phyloP scores from a whole-genome alignment of 2,329 filamentous ascomycete genomes.

The Claviceps citrina region DNA sequence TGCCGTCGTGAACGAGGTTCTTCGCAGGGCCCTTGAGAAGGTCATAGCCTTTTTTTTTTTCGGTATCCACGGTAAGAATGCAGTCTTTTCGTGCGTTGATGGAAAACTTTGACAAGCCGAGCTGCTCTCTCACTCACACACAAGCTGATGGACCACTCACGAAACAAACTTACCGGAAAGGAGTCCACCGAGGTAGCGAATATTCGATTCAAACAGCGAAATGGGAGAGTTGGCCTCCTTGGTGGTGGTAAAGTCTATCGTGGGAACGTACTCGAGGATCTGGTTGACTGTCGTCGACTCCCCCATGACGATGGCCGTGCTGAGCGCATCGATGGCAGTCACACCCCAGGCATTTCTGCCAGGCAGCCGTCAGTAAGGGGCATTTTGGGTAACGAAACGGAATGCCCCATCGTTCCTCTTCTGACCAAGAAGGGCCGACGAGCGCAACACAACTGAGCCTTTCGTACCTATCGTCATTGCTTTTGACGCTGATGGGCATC shows the following conservation, averaged over 20 bases:
- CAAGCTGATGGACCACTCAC: too few species aligned
- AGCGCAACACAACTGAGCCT: too few species aligned
- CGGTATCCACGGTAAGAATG: too few species aligned
- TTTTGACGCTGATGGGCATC: slow-evolving; percentile 47
- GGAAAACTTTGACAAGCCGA: too few species aligned
- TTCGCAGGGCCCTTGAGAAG: slow-evolving; percentile 53
- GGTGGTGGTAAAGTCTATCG: slow-evolving; percentile 54
- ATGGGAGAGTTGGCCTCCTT: slow-evolving; percentile 30
- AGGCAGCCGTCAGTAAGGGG: neutral
- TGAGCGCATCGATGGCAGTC: slow-evolving; percentile 65
- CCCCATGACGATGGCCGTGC: slow-evolving; percentile 65
- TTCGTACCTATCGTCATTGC: slow-evolving; percentile 57
- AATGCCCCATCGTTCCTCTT: too few species aligned
- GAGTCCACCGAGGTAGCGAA: slow-evolving; percentile 71
- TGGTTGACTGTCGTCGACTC: slow-evolving; percentile 51
- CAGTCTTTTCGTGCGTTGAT: too few species aligned
- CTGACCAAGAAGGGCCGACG: too few species aligned
- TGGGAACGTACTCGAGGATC: slow-evolving; percentile 55
- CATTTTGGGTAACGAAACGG: too few species aligned
- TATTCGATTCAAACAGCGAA: slow-evolving; percentile 80
- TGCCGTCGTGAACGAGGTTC: slow-evolving; percentile 26
- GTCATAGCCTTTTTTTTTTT: slow-evolving; percentile 40
- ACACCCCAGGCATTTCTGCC: slow-evolving; percentile 70
- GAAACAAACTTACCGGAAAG: slow-evolving; percentile 49
- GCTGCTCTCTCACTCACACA: too few species aligned